Base-by-base conservation (phyloP, 2,329 filamentous ascomycete species). In the Pseudocercospora pini-densiflorae region DNA sequence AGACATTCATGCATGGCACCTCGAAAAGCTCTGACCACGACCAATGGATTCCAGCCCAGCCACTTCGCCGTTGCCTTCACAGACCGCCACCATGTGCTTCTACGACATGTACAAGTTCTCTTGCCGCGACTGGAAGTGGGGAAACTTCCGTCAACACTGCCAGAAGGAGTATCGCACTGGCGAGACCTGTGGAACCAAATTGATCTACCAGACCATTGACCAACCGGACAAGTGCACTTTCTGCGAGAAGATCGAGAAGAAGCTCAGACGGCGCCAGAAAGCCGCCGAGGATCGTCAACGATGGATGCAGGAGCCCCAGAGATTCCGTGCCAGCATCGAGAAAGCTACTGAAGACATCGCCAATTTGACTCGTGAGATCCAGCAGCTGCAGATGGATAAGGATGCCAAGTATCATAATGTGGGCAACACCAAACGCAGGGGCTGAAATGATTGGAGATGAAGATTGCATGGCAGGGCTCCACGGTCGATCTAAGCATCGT, bases 111-210 rank as follows among this genome's bases (percentile, higher is more conserved):
- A 90, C 79, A 87, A 88, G 74, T 97, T 92, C 87, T 81, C 81
- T 65, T 98, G 94, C 82, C 91, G 92, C 76, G 94, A 93, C 86
- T 97, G 91, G 90, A 93, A 93, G 81, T 98, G 94, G 94, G 92
- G 92, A 72, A 91, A 90, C 82, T 97, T 97, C 84, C 89, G 92
- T 72, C 88, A 94, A 80, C 94, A 97, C 79, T 98, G 94, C 86
- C 90, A 91, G 80, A 93, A 93, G 81, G 94, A 97, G 80, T 96
- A 97, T 83, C 92, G 94, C 71, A 97, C 92, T 72, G 94, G 94
- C 75, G 94, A 98, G 85, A 97, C 94, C 43, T 98, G 94, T 81
- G 94, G 94, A 68, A 91, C 97, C 83, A 97, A 93, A 82, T 90
- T 97, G 82, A 90, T 97, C 77, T 93, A 91, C 83, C 83, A 88